These are phyloP conservation scores for Ceratocystis variospora DNA, from an alignment of 2,329 filamentous ascomycete species.

Conservation along the genomic window DNA sequence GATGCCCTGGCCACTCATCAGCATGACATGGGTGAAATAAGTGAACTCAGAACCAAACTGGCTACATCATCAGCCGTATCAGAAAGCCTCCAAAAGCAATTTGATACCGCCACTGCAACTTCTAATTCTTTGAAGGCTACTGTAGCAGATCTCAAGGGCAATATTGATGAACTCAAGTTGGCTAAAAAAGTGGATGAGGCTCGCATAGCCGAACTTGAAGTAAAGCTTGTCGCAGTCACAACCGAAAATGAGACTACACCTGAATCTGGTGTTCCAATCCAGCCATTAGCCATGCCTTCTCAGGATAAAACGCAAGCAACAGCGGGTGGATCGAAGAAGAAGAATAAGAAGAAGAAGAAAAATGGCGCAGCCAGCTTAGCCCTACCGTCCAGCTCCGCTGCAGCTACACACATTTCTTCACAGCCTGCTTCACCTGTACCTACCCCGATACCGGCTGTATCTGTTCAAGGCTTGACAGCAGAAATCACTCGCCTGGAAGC, in stretches of 20 bases:
- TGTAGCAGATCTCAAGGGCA: conserved; percentile 5
- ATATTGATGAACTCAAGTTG: conserved; percentile 25
- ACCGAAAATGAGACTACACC: conserved; percentile 20
- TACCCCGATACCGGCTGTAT: conserved; percentile 21
- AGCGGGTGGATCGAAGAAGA: conserved; percentile 33
- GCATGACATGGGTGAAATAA: conserved; percentile 25
- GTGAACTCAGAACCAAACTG: conserved; percentile 27
- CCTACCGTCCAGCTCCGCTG: conserved; percentile 20
- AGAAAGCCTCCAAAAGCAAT: conserved; percentile 30
- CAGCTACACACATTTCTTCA: conserved; percentile 6
- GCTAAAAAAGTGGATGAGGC: conserved; percentile 30
- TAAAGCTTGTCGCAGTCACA: conserved; percentile 24
- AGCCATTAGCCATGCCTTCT: conserved; percentile 23
- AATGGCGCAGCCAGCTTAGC: conserved; percentile 38
- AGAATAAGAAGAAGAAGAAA: conserved; percentile 88
- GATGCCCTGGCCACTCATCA: conserved; percentile 24
- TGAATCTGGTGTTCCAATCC: conserved; percentile 21
- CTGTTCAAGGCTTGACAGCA: conserved; percentile 29
- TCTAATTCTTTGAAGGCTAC: conserved; percentile 24
- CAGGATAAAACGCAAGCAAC: conserved; percentile 21
- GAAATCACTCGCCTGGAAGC: conserved; percentile 39
- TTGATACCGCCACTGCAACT: conserved; percentile 29
- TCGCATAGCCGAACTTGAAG: conserved; percentile 31
- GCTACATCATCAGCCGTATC: conserved; percentile 27
- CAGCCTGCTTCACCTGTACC: conserved; percentile 4